Evolutionary conservation across 1,139 yeast genomes (phyloP).

Genomic region (Lodderomyces metapsilosis): DNA sequence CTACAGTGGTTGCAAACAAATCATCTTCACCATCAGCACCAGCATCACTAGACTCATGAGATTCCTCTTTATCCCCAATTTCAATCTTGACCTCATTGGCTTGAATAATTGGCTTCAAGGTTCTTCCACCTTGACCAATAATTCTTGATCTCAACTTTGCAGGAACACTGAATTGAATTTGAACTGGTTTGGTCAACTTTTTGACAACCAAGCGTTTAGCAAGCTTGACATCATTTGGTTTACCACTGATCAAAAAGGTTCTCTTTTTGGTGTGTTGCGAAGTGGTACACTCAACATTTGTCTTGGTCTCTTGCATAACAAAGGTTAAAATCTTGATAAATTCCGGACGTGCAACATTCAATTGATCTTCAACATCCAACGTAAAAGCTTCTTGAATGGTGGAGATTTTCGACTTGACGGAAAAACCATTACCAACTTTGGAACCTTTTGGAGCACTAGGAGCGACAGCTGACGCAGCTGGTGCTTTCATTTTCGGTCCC

Average conservation of each 20-base stretch:
- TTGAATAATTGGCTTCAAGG: slow-evolving; percentile 74
- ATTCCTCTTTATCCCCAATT: slow-evolving; percentile 44
- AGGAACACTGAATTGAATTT: slow-evolving; percentile 65
- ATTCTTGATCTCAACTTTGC: slow-evolving; percentile 74
- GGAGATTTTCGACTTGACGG: slow-evolving; percentile 22
- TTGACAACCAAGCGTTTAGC: slow-evolving; percentile 79
- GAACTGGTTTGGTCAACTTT: slow-evolving; percentile 75
- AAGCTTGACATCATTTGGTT: slow-evolving; percentile 59
- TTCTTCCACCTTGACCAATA: slow-evolving; percentile 88
- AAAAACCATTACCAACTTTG: slow-evolving; percentile 14
- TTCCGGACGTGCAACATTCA: slow-evolving; percentile 62
- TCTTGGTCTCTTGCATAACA: slow-evolving; percentile 60
- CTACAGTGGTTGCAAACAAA: slow-evolving; percentile 52
- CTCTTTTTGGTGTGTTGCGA: slow-evolving; percentile 76
- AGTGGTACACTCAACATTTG: slow-evolving; percentile 81
- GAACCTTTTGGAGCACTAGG: slow-evolving; percentile 24
- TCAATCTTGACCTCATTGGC: slow-evolving; percentile 74
- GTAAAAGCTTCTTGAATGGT: slow-evolving; percentile 74
- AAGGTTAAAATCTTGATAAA: slow-evolving; percentile 60
- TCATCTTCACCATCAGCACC: slow-evolving; percentile 36
- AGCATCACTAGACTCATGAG: slow-evolving; percentile 22
- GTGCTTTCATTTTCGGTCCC: slow-evolving; percentile 37
- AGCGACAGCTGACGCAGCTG: slow-evolving; percentile 23
- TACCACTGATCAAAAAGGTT: slow-evolving; percentile 83
- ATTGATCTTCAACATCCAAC: slow-evolving; percentile 64